Conservation (phyloP, 495 filamentous ascomycete genomes). For the Xylaria flabelliformis region DNA sequence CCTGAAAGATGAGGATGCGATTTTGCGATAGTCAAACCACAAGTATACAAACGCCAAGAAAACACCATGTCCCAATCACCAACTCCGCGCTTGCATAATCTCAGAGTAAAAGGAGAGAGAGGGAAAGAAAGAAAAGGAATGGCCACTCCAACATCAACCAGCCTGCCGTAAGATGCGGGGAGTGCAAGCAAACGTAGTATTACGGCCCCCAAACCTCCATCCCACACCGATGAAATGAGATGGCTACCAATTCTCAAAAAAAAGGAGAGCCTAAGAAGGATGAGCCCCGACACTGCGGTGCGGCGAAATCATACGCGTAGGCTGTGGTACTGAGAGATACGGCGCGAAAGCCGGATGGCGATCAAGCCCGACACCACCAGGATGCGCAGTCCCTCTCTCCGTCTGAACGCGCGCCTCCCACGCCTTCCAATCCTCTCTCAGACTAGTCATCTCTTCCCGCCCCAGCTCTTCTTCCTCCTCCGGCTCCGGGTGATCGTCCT, state of each 20-base stretch:
- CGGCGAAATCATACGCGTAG: slow-evolving; percentile 37
- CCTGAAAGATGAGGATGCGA: no score
- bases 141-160: background rate
- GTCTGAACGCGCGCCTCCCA: slow-evolving; percentile 40
- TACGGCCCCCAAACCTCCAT: background rate
- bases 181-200: background rate
- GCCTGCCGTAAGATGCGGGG: background rate
- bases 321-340: slow-evolving; percentile 36
- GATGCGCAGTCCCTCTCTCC: slow-evolving; percentile 37
- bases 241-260: background rate
- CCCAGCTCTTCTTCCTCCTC: background rate
- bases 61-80: background rate
- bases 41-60: background rate
- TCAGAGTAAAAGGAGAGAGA: background rate
- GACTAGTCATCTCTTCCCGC: slow-evolving; percentile 9
- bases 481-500: slow-evolving; percentile 10
- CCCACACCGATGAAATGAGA: background rate
- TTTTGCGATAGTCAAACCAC: no score
- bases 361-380: slow-evolving; percentile 37
- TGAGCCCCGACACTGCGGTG: background rate
- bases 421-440: slow-evolving; percentile 39
- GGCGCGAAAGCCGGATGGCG: slow-evolving; percentile 35
- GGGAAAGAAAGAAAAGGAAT: no score
- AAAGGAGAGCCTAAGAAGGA: background rate
- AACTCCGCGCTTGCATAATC: slow-evolving; percentile 10